Evolutionary conservation across 2,329 filamentous ascomycete species (phyloP), one percentile per base, ranked within the genome.

Genomic region (Talaromyces sp.): DNA sequence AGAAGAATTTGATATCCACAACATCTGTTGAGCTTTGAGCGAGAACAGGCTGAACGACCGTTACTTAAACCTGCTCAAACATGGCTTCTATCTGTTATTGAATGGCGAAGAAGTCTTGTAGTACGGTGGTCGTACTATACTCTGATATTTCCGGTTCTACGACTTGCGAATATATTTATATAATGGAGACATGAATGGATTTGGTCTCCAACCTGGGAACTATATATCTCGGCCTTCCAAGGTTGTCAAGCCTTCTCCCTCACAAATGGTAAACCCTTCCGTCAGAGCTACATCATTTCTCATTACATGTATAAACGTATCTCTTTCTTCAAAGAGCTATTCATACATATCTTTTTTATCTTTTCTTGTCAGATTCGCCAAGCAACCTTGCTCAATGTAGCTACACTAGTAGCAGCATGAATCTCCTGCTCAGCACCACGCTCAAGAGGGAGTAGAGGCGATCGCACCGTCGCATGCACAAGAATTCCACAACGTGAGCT

Each of bases 381-480:
- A 37, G 11, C 3, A 37, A 37, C 37, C 37, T 41, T 14, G 13
- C 14, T 41, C 11, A 14, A 14, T 41, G 62, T 56, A 37, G 68
- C 65, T 10, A 63, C 59, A 43, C 56, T 48, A 22, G 68, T 65
- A 24, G 68, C 67, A 56, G 65, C 64, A 58, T 69, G 67, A 31
- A 69, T 69, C 52, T 69, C 67, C 19, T 68, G 37, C 39, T 69
- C 67, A 3, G 68, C 68, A 3, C 68, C 67, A 37, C 39, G 13
- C 61, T 66, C 67, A 33, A 69, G 66, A 13, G 68, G 82, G 67
- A 83, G 60, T n/a, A 83, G 66, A 27, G 80, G 81, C 8, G 82
- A 82, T n/a, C 82, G 73, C 3, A 84, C 82, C 2, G 82, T 84
- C 11, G 82, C 82, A 60, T 84, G 81, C 13, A 76, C 73, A 13